A percentile compares a stretch with the other conserved stretches of the same genome.
Evolutionary conservation across 2,329 filamentous ascomycete species (phyloP).

Genomic region (Aurifilum marmelostoma): DNA sequence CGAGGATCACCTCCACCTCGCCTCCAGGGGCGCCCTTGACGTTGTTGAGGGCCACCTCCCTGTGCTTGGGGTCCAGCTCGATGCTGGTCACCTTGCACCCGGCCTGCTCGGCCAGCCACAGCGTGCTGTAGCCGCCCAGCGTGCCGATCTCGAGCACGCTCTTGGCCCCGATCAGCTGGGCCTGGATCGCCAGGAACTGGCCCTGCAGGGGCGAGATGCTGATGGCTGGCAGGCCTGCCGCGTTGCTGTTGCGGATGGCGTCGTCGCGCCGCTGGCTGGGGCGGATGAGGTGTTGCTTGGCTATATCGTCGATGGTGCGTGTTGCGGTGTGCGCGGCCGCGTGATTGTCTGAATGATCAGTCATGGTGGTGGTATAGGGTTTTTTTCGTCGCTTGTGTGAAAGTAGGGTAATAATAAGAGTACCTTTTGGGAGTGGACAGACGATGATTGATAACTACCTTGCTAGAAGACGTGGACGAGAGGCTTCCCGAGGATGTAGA

Average conservation of each 20-base stretch:
- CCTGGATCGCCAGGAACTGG: constrained; percentile 45
- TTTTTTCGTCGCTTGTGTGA: no score
- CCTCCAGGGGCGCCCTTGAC: constrained; percentile 40
- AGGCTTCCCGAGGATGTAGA: no score
- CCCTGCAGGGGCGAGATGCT: constrained; percentile 41
- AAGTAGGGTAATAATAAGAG: no score
- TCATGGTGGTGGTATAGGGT: neutral
- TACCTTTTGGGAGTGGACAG: no score
- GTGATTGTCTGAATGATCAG: neutral
- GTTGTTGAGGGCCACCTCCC: constrained; percentile 51
- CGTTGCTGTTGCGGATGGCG: constrained; percentile 38
- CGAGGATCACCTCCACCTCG: constrained; percentile 48
- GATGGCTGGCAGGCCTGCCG: constrained; percentile 43
- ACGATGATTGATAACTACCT: no score
- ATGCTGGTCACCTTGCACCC: constrained; percentile 52
- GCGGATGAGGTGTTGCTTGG: constrained; percentile 29
- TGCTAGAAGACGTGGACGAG: no score
- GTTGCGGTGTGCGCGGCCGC: neutral
- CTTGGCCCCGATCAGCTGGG: constrained; percentile 40
- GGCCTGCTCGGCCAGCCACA: constrained; percentile 51
- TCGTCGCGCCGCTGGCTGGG: constrained; percentile 36
- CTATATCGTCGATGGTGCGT: constrained; percentile 26
- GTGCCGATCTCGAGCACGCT: constrained; percentile 58
- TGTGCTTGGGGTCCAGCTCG: constrained; percentile 51
- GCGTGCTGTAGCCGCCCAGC: constrained; percentile 56